Base-by-base conservation (phyloP, 495 filamentous ascomycete species). In the Bombardia bombarda region DNA sequence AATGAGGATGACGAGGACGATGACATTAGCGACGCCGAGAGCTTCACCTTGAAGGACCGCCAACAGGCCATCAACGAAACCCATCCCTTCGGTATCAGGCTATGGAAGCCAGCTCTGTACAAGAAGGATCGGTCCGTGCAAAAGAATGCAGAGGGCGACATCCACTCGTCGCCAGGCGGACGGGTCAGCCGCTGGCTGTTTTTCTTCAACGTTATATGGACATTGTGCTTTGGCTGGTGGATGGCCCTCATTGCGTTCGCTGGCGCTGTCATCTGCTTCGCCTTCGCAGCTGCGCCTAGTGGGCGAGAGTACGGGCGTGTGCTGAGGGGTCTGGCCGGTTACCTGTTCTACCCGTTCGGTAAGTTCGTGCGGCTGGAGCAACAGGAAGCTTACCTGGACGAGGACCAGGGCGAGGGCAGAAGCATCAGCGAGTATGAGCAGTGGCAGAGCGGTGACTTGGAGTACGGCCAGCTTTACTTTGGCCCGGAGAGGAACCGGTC, bases 341-440 rank as follows among this genome's bases (percentile, higher is more conserved):
- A 97, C 58, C 53, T 99, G 6, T 78, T 96, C 52, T 99, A 96
- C 55, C 92, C 92, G 2, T 99, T 99, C 58, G 92, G 92, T 18
- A 90, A 92, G 46, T 96, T 90, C 56, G 87, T 99, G 42, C 84
- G 87, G 38, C 74, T 99, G 20, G 82, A 93, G 52, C 86, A 87
- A 51, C 89, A 99, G 53, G 92, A 97, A 53, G 81, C 83, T 24
- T 99, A 99, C 60, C 75, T 87, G 18, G 87, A 97, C 51, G 92
- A 99, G 62, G 92, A 99, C 60, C 81, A 94, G 55, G 93, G 90
- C n/a, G 92, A 99, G 65, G 92, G 93, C n/a, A 78, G 92, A 53
- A 97, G 89, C 62, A 96, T 99, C 59, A 94, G 87, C 57, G 92
- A 99, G 65, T 99, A 99, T 62, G 92, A 97, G 60, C 90, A 94